Base-by-base conservation (phyloP, 805 yeast species). In the Yamadazyma ubonensis region DNA sequence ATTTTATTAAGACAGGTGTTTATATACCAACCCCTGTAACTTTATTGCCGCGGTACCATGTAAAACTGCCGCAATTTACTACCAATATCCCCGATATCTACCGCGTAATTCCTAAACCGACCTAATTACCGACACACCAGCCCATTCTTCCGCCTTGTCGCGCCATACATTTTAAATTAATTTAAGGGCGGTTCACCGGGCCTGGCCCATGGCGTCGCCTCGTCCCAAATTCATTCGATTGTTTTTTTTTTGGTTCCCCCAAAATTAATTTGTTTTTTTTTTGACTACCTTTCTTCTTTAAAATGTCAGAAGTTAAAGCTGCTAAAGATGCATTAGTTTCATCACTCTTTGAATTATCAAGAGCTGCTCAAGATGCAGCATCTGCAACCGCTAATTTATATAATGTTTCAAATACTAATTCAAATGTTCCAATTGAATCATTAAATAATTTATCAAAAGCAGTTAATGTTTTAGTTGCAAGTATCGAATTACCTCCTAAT, bases 351-450 rank as follows among this genome's bases (percentile, higher is more conserved):
- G 90, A 85, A 57, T 76, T 89, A 40, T 80, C 93, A 31, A 86
- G 81, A 55, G 88, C 95, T n/a, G 91, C 96, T 26, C 79, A 76
- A 48, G 90, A 84, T 42, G 87, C 91, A 38, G 87, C 96, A 20
- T 64, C 79, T 22, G 91, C 95, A 17, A 78, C 90, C 23, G 78
- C 86, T 22, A 38, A 31, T n/a, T 40, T 41, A 16, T 47, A 47
- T 16, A 46, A 43, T 15, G 20, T 38, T 4, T 19, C 44, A 9
- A 25, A 33, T 30, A 22, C 20, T 21, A 45, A 39, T 34, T 33
- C 29, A 21, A 21, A 12, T 12, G 43, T 27, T n/a, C 43, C 48
- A 15, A 29, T 42, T 25, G 38, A 38, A 7, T 33, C 37, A 45
- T 61, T 66, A 45, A 51, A 53, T 37, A 52, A 48, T n/a, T 63